Evolutionary conservation across 2,329 filamentous ascomycete genomes (phyloP).

Genomic region (Akanthomyces dipterigenus): DNA sequence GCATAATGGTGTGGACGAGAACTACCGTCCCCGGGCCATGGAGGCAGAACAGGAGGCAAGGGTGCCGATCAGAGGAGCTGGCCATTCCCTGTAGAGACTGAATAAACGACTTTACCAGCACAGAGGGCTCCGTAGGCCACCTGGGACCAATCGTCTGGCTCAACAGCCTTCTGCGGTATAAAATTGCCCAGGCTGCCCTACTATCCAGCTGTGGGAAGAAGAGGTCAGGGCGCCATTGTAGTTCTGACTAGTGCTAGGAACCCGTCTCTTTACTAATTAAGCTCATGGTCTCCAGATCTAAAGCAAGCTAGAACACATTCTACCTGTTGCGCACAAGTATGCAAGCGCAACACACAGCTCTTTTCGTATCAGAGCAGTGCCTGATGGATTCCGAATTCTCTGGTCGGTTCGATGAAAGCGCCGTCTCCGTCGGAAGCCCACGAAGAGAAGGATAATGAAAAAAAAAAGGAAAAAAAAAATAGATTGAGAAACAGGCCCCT

Average conservation of each 20-base stretch:
- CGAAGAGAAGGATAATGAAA: background rate
- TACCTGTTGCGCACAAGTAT: background rate
- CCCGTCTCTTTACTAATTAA: background rate
- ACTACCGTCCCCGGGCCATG: background rate
- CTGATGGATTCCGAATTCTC: background rate
- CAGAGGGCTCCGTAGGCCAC: too few species aligned
- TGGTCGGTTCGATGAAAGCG: background rate
- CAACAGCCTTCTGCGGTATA: background rate
- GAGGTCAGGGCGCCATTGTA: background rate
- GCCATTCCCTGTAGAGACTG: background rate
- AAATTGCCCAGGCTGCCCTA: background rate
- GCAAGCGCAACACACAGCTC: background rate
- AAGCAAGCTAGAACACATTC: background rate
- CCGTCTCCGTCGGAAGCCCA: background rate
- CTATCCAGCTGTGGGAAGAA: background rate
- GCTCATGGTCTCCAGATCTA: background rate
- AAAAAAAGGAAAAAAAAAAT: background rate
- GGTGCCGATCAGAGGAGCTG: background rate
- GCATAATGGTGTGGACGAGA: background rate
- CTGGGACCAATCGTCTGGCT: background rate
- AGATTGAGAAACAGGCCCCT: conserved; percentile 4
- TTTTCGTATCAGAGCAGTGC: background rate
- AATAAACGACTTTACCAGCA: background rate
- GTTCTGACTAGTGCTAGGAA: background rate
- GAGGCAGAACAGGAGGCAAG: background rate